A percentile compares a stretch with the other conserved stretches of the same genome.
Conservation (phyloP, 2,329 filamentous ascomycete genomes). For the Myotisia sp. region DNA sequence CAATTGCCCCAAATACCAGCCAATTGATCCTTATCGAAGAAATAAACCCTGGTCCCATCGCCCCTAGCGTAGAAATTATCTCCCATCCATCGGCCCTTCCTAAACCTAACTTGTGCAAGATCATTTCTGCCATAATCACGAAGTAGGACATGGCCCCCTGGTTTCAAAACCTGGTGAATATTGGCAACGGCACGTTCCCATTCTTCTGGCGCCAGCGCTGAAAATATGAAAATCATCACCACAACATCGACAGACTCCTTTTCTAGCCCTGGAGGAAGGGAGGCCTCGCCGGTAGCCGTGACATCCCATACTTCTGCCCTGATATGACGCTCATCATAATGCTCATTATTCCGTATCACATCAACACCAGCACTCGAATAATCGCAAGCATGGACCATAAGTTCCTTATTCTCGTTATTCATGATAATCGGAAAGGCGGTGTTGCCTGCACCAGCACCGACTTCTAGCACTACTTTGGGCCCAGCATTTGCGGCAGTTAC, state of each 20-base stretch:
- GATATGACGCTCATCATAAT: slow-evolving; percentile 59
- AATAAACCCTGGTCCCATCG: slow-evolving; percentile 92
- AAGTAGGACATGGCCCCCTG: slow-evolving; percentile 86
- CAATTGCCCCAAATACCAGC: slow-evolving; percentile 58
- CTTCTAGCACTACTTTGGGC: slow-evolving; percentile 61
- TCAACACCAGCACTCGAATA: slow-evolving; percentile 92
- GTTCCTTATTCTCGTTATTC: slow-evolving; percentile 64
- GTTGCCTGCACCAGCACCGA: slow-evolving; percentile 90
- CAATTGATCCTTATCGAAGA: slow-evolving; percentile 81
- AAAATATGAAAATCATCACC: slow-evolving; percentile 95
- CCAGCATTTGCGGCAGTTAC: slow-evolving; percentile 59
- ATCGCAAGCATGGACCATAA: slow-evolving; percentile 87
- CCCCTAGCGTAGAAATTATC: slow-evolving; percentile 97
- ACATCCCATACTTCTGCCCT: slow-evolving; percentile 93
- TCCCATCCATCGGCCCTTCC: slow-evolving; percentile 82
- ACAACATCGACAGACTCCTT: slow-evolving; percentile 81
- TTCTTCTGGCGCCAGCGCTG: slow-evolving; percentile 68
- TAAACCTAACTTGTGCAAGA: slow-evolving; percentile 90
- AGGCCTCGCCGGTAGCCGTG: slow-evolving; percentile 41
- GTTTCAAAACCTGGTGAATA: slow-evolving; percentile 68
- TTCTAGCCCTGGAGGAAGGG: slow-evolving; percentile 58
- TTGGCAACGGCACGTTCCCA: slow-evolving; percentile 75
- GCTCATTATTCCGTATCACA: slow-evolving; percentile 67
- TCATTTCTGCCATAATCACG: slow-evolving; percentile 93
- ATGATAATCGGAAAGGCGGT: slow-evolving; percentile 84